Percentiles rank a stretch among this genome's conserved stretches.
Evolutionary conservation across 306 rosid genomes (phyloP).

Genomic region (Calophaca sinica): DNA sequence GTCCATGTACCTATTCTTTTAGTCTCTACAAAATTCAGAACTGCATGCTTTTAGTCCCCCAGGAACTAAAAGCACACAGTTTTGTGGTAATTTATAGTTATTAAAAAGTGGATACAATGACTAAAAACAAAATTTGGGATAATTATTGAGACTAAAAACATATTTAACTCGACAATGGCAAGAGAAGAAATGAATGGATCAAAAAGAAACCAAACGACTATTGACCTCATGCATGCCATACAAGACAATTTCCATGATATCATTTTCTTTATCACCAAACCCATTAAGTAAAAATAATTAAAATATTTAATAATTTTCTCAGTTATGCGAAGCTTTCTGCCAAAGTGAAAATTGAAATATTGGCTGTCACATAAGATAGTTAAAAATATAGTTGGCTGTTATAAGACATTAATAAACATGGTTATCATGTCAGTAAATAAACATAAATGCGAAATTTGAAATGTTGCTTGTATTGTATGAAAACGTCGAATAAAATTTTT

Average conservation of each 20-base stretch:
- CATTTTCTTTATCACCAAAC: constrained; percentile 1
- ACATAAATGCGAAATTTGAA: neutral
- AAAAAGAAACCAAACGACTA: neutral
- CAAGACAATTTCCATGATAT: neutral
- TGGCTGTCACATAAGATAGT: neutral
- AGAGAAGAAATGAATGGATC: constrained; percentile 2
- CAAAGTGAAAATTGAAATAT: neutral
- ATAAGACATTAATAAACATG: neutral
- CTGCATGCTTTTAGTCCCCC: no score
- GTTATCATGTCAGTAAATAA: constrained; percentile 17
- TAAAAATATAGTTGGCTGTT: neutral
- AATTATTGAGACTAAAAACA: no score
- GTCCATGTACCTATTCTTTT: no score
- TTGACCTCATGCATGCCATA: neutral
- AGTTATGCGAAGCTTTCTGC: neutral
- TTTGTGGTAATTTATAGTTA: no score
- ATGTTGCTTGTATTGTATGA: neutral
- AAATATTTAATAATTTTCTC: neutral
- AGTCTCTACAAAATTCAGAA: no score
- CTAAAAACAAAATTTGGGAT: no score
- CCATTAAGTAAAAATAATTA: constrained; percentile 31
- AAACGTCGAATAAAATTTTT: neutral
- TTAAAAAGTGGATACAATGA: no score
- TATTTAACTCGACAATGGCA: neutral
- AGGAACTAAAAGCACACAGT: no score